phyloP scores from a whole-genome alignment of 306 rosid species.

The Glycyrrhiza uralensis region DNA sequence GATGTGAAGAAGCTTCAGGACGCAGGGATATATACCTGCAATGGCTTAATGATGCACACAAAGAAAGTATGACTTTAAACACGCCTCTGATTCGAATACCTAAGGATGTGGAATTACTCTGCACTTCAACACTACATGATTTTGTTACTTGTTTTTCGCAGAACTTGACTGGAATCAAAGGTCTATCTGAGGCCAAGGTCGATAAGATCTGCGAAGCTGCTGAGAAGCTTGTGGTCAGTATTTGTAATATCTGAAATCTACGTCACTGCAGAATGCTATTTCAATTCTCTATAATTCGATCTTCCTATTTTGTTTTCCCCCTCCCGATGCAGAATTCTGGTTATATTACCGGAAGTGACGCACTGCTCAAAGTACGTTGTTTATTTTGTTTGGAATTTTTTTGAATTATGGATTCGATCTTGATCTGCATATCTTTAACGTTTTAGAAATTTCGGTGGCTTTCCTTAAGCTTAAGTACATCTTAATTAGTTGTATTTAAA shows the following conservation, averaged over 20 bases:
- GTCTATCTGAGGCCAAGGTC: constrained; percentile 94
- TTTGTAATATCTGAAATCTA: constrained; percentile 13
- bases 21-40: constrained; percentile 95
- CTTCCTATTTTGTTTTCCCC: neutral
- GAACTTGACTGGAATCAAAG: constrained; percentile 94
- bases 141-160: constrained; percentile 27
- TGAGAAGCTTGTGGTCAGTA: constrained; percentile 84
- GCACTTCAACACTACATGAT: neutral
- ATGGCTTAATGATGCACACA: constrained; percentile 98
- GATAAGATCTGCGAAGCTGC: constrained; percentile 98
- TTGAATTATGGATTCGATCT: constrained; percentile 14
- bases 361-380: constrained; percentile 60
- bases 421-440: neutral
- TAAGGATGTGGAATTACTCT: neutral
- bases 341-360: constrained; percentile 91
- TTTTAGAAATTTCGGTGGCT: neutral
- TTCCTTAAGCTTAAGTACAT: neutral
- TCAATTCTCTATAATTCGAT: neutral
- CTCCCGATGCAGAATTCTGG: constrained; percentile 68
- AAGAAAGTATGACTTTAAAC: constrained; percentile 60
- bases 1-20: constrained; percentile 98
- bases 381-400: constrained; percentile 30
- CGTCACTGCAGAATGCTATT: neutral
- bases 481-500: constrained; percentile 7
- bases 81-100: neutral